A percentile compares a stretch with the other conserved stretches of the same genome.
Evolutionary conservation across 2,329 filamentous ascomycete species (phyloP).

Genomic region (Clonostachys rosea): DNA sequence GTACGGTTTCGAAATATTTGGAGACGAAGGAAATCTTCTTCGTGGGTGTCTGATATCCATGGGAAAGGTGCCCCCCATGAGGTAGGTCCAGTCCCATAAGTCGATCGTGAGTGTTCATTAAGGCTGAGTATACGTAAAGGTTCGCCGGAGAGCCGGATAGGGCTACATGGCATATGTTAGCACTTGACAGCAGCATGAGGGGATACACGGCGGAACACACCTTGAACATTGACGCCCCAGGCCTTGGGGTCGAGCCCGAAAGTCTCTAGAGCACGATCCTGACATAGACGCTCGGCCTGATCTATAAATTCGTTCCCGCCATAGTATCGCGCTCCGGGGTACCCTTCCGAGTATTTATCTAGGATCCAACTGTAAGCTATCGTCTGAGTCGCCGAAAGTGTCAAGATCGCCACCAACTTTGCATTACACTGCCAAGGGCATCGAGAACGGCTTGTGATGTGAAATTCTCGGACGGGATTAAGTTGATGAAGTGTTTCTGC

Average conservation of each 20-base stretch:
- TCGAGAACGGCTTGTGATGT: constrained; percentile 90
- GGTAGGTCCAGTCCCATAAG: constrained; percentile 97
- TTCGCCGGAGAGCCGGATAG: constrained; percentile 74
- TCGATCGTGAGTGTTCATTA: constrained; percentile 88
- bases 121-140: constrained; percentile 89
- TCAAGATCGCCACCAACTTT: constrained; percentile 52
- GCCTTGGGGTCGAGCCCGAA: constrained; percentile 79
- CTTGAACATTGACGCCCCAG: constrained; percentile 96
- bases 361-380: constrained; percentile 3
- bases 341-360: constrained; percentile 99
- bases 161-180: constrained; percentile 39
- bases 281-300: constrained; percentile 81
- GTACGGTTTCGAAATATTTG: constrained; percentile 97
- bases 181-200: not conserved
- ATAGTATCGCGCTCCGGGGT: constrained; percentile 94
- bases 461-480: constrained; percentile 94
- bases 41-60: constrained; percentile 93
- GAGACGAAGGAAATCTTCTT: constrained; percentile 98
- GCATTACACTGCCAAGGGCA: constrained; percentile 90
- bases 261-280: constrained; percentile 81
- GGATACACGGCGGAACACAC: constrained; percentile 35
- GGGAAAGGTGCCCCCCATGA: constrained; percentile 91
- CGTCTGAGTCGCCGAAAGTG: not conserved
- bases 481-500: constrained; percentile 97
- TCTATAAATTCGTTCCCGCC: constrained; percentile 97